A percentile compares a stretch with the other conserved stretches of the same genome.
Conservation (phyloP, 164 flowering plant genomes). For the Akebia trifoliata region DNA sequence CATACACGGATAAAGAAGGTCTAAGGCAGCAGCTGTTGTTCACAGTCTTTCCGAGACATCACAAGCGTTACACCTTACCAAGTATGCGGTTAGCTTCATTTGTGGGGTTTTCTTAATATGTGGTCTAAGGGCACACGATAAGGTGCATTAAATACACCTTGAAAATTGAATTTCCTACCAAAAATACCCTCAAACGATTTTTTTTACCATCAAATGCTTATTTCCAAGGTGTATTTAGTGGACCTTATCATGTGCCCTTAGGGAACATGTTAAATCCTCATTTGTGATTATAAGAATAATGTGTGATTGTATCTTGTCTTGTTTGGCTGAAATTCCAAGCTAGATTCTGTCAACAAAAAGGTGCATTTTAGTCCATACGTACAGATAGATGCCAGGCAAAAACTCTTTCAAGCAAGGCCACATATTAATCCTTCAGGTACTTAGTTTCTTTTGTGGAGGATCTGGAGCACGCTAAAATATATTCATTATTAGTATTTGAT, state of each 20-base stretch:
- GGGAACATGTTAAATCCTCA: too few species aligned
- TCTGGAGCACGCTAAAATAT: too few species aligned
- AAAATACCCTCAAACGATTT: too few species aligned
- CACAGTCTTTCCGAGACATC: constrained; percentile 74
- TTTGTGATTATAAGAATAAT: too few species aligned
- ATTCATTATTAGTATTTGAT: too few species aligned
- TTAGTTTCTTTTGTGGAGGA: constrained; percentile 1
- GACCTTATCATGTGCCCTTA: too few species aligned
- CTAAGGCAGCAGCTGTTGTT: constrained; percentile 77
- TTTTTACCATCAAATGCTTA: too few species aligned
- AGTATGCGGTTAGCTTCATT: constrained; percentile 39
- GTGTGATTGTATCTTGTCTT: constrained; percentile 2
- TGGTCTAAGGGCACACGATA: too few species aligned
- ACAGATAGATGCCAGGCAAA: constrained; percentile 51
- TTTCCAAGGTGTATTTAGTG: too few species aligned
- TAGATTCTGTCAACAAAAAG: constrained; percentile 76
- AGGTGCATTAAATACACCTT: too few species aligned
- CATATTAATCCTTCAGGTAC: constrained; percentile 67
- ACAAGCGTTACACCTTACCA: constrained; percentile 88
- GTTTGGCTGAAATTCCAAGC: constrained; percentile 6
- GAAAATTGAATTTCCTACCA: too few species aligned
- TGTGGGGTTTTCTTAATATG: too few species aligned
- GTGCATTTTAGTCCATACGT: constrained; percentile 72
- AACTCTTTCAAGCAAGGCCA: constrained; percentile 42
- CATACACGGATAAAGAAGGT: constrained; percentile 74